phyloP scores from a whole-genome alignment of 1,139 yeast species.

The Hemisphaericaspora subhashii region DNA sequence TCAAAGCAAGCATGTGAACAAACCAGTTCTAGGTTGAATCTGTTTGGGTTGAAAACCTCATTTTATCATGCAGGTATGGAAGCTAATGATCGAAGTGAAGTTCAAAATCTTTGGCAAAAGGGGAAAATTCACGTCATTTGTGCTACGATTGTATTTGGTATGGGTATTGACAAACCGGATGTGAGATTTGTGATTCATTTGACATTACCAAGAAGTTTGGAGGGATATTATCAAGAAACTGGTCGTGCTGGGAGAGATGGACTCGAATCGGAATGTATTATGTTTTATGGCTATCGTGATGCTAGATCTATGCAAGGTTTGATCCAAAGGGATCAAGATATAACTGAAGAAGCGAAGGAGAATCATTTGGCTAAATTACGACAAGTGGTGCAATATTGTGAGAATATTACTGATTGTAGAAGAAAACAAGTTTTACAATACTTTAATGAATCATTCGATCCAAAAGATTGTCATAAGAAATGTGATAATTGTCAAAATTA shows the following conservation, averaged over 20 bases:
- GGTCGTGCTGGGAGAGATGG: slow-evolving; percentile 99
- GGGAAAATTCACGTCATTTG: slow-evolving; percentile 75
- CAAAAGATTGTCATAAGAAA: slow-evolving; percentile 61
- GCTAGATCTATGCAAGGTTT: slow-evolving; percentile 70
- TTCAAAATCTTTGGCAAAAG: slow-evolving; percentile 82
- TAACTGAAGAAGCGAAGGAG: slow-evolving; percentile 65
- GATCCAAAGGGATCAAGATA: slow-evolving; percentile 74
- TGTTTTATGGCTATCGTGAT: slow-evolving; percentile 79
- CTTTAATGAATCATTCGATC: slow-evolving; percentile 80
- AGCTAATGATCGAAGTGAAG: slow-evolving; percentile 65
- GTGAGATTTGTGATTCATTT: slow-evolving; percentile 89
- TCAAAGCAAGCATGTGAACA: slow-evolving; percentile 88
- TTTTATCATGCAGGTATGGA: slow-evolving; percentile 95
- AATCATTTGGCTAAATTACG: slow-evolving; percentile 76
- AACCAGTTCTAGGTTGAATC: slow-evolving; percentile 61
- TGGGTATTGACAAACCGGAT: slow-evolving; percentile 98
- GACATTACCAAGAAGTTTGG: slow-evolving; percentile 86
- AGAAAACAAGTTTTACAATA: slow-evolving; percentile 85
- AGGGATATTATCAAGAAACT: slow-evolving; percentile 96
- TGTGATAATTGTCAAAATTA: slow-evolving; percentile 83
- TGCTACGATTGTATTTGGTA: slow-evolving; percentile 97
- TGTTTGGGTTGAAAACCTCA: slow-evolving; percentile 64
- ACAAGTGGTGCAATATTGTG: slow-evolving; percentile 90
- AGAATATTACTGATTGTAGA: slow-evolving; percentile 86
- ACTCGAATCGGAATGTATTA: slow-evolving; percentile 69